Evolutionary conservation across 345 rosid genomes (phyloP).

Genomic region (Geranium rotundifolium): DNA sequence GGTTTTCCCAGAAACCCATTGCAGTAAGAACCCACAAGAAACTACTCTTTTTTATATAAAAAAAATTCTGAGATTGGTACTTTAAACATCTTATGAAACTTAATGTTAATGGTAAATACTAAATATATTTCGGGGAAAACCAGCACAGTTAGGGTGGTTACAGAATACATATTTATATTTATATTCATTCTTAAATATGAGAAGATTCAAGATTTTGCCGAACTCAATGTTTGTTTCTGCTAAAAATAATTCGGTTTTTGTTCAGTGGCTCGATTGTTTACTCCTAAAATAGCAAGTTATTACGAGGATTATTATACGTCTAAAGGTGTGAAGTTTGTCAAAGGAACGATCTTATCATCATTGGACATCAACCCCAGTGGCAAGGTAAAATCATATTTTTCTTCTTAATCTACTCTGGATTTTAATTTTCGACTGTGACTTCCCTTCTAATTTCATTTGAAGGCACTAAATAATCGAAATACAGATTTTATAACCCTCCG

Average conservation of each 20-base stretch:
- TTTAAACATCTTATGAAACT: neutral
- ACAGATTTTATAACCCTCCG: too few species aligned
- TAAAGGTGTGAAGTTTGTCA: slow-evolving; percentile 72
- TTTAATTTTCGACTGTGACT: too few species aligned
- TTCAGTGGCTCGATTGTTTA: slow-evolving; percentile 89
- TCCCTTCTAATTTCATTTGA: too few species aligned
- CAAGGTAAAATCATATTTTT: slow-evolving; percentile 29
- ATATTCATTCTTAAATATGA: too few species aligned
- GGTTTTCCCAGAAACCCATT: slow-evolving; percentile 98
- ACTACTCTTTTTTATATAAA: neutral
- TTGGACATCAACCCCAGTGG: slow-evolving; percentile 50
- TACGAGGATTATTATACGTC: slow-evolving; percentile 66
- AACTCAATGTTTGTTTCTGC: neutral
- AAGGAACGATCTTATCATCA: slow-evolving; percentile 75
- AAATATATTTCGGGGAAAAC: too few species aligned
- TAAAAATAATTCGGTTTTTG: neutral
- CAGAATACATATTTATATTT: too few species aligned
- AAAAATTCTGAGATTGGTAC: neutral
- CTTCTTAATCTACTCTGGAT: neutral
- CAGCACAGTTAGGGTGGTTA: too few species aligned
- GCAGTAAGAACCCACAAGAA: slow-evolving; percentile 44
- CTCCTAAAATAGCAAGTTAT: slow-evolving; percentile 68
- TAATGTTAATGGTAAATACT: too few species aligned
- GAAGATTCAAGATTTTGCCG: neutral
- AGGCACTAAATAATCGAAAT: too few species aligned